Evolutionary conservation across 371 early-diverging fungal species (phyloP).

Genomic region (Fennellomyces sp.): DNA sequence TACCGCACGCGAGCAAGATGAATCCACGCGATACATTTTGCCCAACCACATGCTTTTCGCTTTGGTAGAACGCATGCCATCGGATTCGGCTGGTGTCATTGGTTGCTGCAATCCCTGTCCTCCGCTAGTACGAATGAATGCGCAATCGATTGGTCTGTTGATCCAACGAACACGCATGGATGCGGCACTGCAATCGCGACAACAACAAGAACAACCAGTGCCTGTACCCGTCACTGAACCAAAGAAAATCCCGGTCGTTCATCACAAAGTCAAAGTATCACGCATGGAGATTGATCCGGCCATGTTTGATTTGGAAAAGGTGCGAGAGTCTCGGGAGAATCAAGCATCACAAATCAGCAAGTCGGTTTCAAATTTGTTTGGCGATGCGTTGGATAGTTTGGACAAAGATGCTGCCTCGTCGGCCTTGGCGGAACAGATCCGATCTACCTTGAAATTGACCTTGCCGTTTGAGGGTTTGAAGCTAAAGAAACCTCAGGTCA

Average conservation of each 20-base stretch:
- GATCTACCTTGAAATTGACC: conserved; percentile 24
- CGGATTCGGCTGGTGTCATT: conserved; percentile 67
- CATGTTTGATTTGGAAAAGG: conserved; percentile 39
- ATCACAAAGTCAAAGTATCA: not conserved
- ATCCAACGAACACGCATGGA: conserved; percentile 60
- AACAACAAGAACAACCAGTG: conserved; percentile 2
- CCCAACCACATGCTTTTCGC: conserved; percentile 89
- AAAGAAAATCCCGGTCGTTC: not conserved
- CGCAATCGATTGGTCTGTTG: conserved; percentile 72
- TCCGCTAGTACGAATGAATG: conserved; percentile 82
- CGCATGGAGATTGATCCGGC: conserved; percentile 21
- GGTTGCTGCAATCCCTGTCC: conserved; percentile 86
- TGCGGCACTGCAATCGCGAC: conserved; percentile 30
- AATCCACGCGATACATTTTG: conserved; percentile 85
- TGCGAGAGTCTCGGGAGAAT: conserved; percentile 23
- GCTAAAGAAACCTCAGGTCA: conserved; percentile 10
- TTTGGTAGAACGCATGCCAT: conserved; percentile 81
- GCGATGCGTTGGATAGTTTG: conserved; percentile 8
- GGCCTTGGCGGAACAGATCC: conserved; percentile 31
- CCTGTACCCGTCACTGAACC: conserved; percentile 4
- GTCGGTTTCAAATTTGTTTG: conserved; percentile 52
- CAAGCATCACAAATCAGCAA: conserved; percentile 31
- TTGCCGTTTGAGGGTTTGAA: conserved; percentile 29
- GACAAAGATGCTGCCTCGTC: conserved; percentile 23
- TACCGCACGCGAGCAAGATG: conserved; percentile 90